These are phyloP conservation scores for Cylindrodendrum hubeiense DNA, from an alignment of 2,329 filamentous ascomycete genomes.

Conservation along the genomic window DNA sequence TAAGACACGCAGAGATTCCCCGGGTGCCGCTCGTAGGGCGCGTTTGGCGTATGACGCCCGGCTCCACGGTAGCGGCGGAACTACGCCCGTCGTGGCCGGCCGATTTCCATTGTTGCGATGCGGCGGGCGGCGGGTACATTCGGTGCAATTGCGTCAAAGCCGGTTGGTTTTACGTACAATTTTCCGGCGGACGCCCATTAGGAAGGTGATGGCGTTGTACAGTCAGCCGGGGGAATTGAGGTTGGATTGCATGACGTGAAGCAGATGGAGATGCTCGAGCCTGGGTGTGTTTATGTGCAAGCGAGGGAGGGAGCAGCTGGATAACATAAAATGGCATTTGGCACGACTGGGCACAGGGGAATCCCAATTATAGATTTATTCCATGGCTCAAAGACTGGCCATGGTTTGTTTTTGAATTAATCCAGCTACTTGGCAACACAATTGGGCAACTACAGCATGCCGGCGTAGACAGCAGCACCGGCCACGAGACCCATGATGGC, in stretches of 20 bases:
- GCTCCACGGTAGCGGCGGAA: conserved; percentile 8
- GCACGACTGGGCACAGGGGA: background rate
- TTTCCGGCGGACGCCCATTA: conserved; percentile 16
- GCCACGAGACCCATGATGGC: conserved; percentile 44
- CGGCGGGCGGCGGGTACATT: conserved; percentile 2
- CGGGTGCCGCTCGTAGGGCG: background rate
- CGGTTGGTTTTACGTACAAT: background rate
- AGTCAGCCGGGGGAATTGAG: background rate
- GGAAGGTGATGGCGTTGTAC: conserved; percentile 11
- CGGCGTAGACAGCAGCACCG: conserved; percentile 45
- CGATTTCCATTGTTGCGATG: conserved; percentile 3
- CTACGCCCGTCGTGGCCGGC: background rate
- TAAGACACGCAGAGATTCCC: background rate
- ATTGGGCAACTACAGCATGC: conserved; percentile 37
- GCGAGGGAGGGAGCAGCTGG: too few species aligned
- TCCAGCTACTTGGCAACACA: background rate
- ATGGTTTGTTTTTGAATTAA: background rate
- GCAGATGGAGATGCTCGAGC: background rate
- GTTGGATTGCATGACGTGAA: background rate
- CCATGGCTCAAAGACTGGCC: background rate
- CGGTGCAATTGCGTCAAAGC: background rate
- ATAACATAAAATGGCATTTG: background rate
- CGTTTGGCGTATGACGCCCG: background rate
- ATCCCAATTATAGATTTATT: background rate
- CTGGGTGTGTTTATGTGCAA: background rate